Evolutionary conservation across 1,284 basidiomycete genomes (phyloP).

Genomic region (Rhizoctonia solani): DNA sequence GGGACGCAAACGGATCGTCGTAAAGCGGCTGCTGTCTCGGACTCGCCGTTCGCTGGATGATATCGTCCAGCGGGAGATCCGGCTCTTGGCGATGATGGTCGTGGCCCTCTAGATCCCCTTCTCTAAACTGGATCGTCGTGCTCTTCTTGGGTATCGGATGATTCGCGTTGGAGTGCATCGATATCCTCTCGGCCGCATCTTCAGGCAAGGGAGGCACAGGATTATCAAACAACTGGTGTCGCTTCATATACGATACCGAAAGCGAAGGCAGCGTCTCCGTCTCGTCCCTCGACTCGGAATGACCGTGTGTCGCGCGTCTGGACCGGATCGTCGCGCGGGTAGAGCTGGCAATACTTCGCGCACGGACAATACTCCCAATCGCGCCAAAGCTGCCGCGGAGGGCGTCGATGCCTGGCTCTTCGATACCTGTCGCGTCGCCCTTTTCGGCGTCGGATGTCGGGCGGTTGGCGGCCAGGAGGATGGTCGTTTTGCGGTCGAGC

Average conservation of each 20-base stretch:
- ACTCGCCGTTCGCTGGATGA: constrained; percentile 8
- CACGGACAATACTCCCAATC: constrained; percentile 87
- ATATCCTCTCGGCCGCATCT: constrained; percentile 43
- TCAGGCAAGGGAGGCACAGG: constrained; percentile 52
- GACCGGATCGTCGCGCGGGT: constrained; percentile 34
- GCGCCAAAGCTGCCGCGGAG: constrained; percentile 88
- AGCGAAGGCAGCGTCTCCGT: constrained; percentile 2
- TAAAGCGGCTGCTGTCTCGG: constrained; percentile 40
- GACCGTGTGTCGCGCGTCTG: constrained; percentile 36
- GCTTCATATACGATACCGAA: constrained; percentile 39
- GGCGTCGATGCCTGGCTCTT: constrained; percentile 86
- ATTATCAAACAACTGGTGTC: constrained; percentile 82
- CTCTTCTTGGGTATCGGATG: constrained; percentile 41
- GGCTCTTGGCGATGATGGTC: not conserved
- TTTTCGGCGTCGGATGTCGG: constrained; percentile 60
- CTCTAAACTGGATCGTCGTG: constrained; percentile 74
- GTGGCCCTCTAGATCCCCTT: constrained; percentile 59
- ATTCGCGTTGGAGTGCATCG: constrained; percentile 37
- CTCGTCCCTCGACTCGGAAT: constrained; percentile 33
- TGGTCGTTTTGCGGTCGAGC: constrained; percentile 83
- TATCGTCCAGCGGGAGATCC: constrained; percentile 14
- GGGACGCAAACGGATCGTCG: constrained; percentile 46
- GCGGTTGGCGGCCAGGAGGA: constrained; percentile 78
- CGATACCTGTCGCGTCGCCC: constrained; percentile 51
- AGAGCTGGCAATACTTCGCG: constrained; percentile 56